Evolutionary conservation across 371 early-diverging fungal species (phyloP), one percentile per base, ranked within the genome.

Genomic region (Modicella reniformis): DNA sequence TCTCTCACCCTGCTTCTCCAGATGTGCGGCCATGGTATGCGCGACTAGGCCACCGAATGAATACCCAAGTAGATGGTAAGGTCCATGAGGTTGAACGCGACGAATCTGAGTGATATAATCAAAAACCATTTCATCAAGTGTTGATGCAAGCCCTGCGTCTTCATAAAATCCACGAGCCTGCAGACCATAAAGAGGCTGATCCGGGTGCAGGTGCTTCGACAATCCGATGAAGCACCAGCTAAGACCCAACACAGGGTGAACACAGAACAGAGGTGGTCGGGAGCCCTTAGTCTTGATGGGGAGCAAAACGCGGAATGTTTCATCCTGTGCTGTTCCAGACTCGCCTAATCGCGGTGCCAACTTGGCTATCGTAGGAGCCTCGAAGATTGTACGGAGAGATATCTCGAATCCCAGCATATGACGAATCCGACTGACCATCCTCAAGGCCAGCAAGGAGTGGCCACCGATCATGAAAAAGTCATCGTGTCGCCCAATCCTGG

Each of bases 391-490:
- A n/a, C n/a, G n/a, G n/a, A n/a, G n/a, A n/a, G n/a, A n/a, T n/a
- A n/a, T n/a, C n/a, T n/a, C n/a, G n/a, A n/a, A n/a, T n/a, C n/a
- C n/a, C n/a, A n/a, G n/a, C n/a, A n/a, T n/a, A n/a, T n/a, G n/a
- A n/a, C n/a, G n/a, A n/a, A n/a, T n/a, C n/a, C 30, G 53, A 21
- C 55, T 67, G 49, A 67, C 54, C 61, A 67, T 30, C 9, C 61
- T 60, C 2, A 67, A 66, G 3, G 72, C 72, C 0, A 66, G 34
- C n/a, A 72, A 50, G 1, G 72, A 72, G 58, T 72, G 72, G 10
- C 72, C 72, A 3, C 72, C 72, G 26, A 72, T 66, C 10, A 55
- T 53, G 19, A 65, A 72, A 47, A 72, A 72, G 56, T 51, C 61
- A 28, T 67, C 67, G 33, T 67, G 40, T 5, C 67, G 59, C 30